These are phyloP conservation scores for Beauveria australis DNA, from an alignment of 2,329 filamentous ascomycete species.

Conservation along the genomic window DNA sequence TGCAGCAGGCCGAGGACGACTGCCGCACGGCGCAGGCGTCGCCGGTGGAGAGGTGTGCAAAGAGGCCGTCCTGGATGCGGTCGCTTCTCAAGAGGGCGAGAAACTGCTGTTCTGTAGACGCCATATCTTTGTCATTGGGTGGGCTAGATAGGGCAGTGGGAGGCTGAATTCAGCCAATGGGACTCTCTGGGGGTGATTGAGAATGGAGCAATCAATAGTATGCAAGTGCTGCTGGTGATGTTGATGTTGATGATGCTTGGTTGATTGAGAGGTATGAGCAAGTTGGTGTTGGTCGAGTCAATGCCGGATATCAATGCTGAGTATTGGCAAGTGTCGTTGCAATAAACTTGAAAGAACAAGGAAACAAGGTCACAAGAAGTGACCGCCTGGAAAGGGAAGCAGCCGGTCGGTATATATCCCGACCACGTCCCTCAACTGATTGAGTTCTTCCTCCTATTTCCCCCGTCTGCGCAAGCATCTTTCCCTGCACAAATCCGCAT, in stretches of 20 bases:
- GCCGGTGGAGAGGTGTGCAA: conserved; percentile 39
- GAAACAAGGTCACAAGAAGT: conserved; percentile 9
- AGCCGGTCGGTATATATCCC: conserved; percentile 11
- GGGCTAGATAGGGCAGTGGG: not conserved
- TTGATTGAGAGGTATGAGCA: not conserved
- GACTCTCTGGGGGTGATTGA: not conserved
- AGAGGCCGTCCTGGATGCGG: conserved; percentile 40
- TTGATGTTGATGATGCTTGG: not conserved
- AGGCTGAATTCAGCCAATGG: not conserved
- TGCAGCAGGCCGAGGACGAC: conserved; percentile 61
- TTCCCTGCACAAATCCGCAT: not conserved
- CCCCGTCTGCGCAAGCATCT: not conserved
- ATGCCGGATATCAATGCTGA: not conserved
- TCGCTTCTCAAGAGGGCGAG: conserved; percentile 48
- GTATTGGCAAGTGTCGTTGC: not conserved
- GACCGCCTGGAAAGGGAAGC: not conserved
- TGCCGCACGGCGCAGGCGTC: conserved; percentile 55
- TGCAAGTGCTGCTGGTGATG: not conserved
- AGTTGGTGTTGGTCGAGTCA: not conserved
- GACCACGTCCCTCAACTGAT: not conserved
- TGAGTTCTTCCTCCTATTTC: not conserved
- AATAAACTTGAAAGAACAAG: not conserved
- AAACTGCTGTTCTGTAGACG: conserved; percentile 39
- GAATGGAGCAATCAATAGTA: not conserved
- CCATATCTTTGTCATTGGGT: conserved; percentile 47